These are phyloP conservation scores for Botrytis aclada DNA, from an alignment of 2,329 filamentous ascomycete species.

Conservation along the genomic window DNA sequence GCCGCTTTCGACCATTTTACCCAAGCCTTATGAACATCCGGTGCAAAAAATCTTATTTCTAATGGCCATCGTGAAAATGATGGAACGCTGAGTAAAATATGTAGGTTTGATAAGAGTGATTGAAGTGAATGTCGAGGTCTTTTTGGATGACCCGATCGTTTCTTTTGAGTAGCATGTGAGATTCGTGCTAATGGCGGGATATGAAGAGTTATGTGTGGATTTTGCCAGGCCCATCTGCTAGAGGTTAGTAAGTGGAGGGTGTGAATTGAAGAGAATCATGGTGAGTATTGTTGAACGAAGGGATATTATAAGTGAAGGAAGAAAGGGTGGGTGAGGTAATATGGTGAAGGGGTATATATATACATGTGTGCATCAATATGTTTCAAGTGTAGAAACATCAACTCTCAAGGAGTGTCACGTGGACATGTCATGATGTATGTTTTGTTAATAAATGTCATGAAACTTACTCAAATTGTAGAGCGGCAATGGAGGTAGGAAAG, in stretches of 20 bases:
- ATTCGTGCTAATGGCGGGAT: slow-evolving; percentile 65
- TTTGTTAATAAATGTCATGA: too few species aligned
- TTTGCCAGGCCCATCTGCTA: slow-evolving; percentile 83
- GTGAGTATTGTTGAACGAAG: background rate
- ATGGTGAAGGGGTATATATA: background rate
- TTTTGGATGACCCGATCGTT: slow-evolving; percentile 52
- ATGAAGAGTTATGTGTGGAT: slow-evolving; percentile 77
- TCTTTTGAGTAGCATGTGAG: slow-evolving; percentile 49
- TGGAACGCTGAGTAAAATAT: slow-evolving; percentile 72
- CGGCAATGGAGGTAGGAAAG: slow-evolving; percentile 82
- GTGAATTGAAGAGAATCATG: too few species aligned
- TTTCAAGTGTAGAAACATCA: background rate
- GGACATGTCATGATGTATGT: background rate
- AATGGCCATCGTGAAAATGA: slow-evolving; percentile 86
- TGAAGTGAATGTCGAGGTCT: slow-evolving; percentile 59
- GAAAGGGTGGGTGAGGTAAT: background rate
- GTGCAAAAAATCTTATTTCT: slow-evolving; percentile 71
- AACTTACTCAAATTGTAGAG: slow-evolving; percentile 86
- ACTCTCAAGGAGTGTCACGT: background rate
- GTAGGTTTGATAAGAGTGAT: slow-evolving; percentile 74
- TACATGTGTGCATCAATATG: background rate
- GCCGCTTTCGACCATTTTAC: slow-evolving; percentile 47
- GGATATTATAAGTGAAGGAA: too few species aligned
- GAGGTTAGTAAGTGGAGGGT: background rate
- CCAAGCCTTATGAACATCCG: slow-evolving; percentile 71